phyloP scores from a whole-genome alignment of 2,329 filamentous ascomycete genomes.

The Zymoseptoria crescenta region DNA sequence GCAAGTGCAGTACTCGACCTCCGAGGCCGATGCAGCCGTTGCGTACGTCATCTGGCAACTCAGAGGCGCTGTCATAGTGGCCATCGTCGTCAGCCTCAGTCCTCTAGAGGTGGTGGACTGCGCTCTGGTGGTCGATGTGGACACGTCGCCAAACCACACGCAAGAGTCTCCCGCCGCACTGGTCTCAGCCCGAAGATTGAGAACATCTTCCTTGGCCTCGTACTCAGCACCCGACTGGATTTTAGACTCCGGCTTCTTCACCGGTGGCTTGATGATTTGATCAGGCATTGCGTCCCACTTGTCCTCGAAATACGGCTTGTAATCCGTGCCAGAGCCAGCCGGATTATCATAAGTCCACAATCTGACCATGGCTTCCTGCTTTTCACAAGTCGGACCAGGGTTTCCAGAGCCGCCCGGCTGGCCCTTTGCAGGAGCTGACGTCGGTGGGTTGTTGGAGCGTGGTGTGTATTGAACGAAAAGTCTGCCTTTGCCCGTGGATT shows the following conservation, averaged over 20 bases:
- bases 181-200: neutral
- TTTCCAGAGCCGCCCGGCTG: neutral
- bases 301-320: conserved; percentile 2
- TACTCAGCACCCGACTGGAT: neutral
- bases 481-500: conserved; percentile 4
- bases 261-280: neutral
- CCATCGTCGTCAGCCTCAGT: neutral
- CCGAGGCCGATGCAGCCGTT: neutral
- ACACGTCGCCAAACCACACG: neutral
- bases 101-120: neutral
- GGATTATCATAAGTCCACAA: conserved; percentile 2
- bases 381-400: neutral
- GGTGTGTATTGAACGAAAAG: conserved; percentile 8
- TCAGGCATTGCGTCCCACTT: conserved; percentile 5
- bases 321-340: neutral
- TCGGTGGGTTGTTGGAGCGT: neutral
- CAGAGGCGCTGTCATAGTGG: neutral
- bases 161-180: neutral
- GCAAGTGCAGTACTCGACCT: neutral
- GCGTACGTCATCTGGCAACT: neutral
- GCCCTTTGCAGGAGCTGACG: neutral
- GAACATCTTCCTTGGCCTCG: neutral
- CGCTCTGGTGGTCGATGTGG: neutral
- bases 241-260: neutral
- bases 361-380: conserved; percentile 3